Evolutionary conservation across 2,329 filamentous ascomycete species (phyloP).

Genomic region (Monosporascus sp.): DNA sequence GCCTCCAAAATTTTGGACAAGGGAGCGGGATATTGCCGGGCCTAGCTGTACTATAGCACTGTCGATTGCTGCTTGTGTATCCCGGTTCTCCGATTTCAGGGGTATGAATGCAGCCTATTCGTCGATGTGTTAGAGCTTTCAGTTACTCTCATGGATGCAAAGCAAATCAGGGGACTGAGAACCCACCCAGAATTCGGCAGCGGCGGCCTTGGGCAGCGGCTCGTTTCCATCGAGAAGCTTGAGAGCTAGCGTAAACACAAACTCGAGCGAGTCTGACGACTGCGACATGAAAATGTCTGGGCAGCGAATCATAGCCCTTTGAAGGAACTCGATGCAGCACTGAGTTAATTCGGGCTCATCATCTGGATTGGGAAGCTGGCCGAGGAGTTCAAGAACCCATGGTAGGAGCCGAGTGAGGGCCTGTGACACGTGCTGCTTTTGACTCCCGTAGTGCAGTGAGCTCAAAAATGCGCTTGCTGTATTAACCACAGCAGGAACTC

Average conservation of each 20-base stretch:
- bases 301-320: constrained; percentile 57
- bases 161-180: neutral
- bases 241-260: constrained; percentile 67
- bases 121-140: constrained; percentile 1
- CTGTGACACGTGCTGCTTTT: constrained; percentile 35
- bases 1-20: constrained; percentile 63
- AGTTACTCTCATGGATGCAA: neutral
- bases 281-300: constrained; percentile 58
- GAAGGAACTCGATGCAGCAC: constrained; percentile 67
- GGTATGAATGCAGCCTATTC: constrained; percentile 48
- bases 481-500: constrained; percentile 64
- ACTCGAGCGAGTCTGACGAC: constrained; percentile 52
- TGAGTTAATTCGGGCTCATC: constrained; percentile 69
- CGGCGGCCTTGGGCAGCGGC: constrained; percentile 67
- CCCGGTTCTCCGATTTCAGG: constrained; percentile 37
- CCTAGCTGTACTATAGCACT: constrained; percentile 55
- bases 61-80: constrained; percentile 39
- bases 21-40: constrained; percentile 51
- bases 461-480: constrained; percentile 67
- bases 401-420: constrained; percentile 50
- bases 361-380: constrained; percentile 56
- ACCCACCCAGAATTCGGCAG: constrained; percentile 70
- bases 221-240: constrained; percentile 66
- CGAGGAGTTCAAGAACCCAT: constrained; percentile 59
- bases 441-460: constrained; percentile 45